Conservation (phyloP, 352 stramenopile genomes). For the Thraustochytrium sp. region DNA sequence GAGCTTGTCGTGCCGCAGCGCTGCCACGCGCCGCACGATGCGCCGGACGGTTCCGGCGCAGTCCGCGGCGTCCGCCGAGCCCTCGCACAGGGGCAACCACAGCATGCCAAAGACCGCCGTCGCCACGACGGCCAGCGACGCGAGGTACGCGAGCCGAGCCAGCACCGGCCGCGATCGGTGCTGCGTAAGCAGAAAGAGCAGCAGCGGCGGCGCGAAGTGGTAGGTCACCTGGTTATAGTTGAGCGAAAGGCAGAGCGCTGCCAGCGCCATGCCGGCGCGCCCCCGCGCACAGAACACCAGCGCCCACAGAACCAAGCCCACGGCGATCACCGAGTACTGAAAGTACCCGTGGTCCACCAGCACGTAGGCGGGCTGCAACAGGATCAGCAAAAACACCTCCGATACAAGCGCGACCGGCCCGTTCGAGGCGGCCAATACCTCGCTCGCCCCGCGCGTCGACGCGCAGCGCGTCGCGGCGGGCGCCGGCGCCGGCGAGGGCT, state of each 20-base stretch:
- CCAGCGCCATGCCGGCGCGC: neutral
- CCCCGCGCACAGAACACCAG: slow-evolving; percentile 10
- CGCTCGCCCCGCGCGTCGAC: neutral
- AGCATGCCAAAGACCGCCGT: neutral
- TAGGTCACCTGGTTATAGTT: slow-evolving; percentile 99
- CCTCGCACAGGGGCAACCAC: neutral
- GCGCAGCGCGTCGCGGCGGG: neutral
- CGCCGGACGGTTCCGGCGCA: neutral
- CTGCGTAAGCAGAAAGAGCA: slow-evolving; percentile 8
- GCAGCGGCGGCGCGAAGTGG: slow-evolving; percentile 88
- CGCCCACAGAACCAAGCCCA: slow-evolving; percentile 72
- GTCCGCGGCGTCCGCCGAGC: neutral
- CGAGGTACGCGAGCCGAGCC: neutral
- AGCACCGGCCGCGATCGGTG: neutral
- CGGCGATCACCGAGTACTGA: slow-evolving; percentile 96
- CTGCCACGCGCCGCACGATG: neutral
- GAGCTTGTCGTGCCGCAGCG: neutral
- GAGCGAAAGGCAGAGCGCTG: slow-evolving; percentile 79
- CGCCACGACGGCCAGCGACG: neutral
- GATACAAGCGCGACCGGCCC: slow-evolving; percentile 20
- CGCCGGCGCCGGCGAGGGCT: too few relatives aligned
- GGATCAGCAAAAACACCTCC: slow-evolving; percentile 61
- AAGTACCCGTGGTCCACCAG: slow-evolving; percentile 98
- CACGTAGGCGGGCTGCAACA: slow-evolving; percentile 77
- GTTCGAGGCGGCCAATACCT: neutral